Evolutionary conservation across 2,329 filamentous ascomycete genomes (phyloP).

Genomic region (Malbranchea zuffiana): DNA sequence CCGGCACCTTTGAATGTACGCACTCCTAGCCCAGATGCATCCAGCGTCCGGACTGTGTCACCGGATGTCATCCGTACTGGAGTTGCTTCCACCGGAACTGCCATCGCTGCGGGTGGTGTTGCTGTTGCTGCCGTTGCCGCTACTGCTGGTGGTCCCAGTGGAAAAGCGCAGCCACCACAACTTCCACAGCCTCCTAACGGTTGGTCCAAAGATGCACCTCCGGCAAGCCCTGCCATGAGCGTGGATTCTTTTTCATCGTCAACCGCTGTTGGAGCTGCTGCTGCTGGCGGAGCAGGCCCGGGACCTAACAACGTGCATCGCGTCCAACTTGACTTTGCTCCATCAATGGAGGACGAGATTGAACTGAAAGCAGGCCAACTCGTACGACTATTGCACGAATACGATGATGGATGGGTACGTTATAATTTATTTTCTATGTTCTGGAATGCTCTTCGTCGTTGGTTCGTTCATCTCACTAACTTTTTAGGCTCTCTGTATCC

Average conservation of each 20-base stretch:
- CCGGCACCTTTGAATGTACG: conserved; percentile 11
- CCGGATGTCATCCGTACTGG: conserved; percentile 31
- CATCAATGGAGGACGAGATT: conserved; percentile 86
- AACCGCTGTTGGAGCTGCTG: conserved; percentile 43
- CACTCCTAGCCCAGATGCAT: conserved; percentile 34
- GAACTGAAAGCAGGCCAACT: conserved; percentile 70
- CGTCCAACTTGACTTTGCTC: conserved; percentile 87
- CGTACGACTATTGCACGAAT: conserved; percentile 83
- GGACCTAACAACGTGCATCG: conserved; percentile 66
- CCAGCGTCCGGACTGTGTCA: conserved; percentile 33
- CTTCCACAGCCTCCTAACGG: conserved; percentile 15
- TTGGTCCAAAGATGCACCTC: conserved; percentile 13
- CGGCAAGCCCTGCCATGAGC: conserved; percentile 20
- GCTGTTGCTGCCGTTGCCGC: conserved; percentile 18
- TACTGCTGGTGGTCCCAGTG: conserved; percentile 16
- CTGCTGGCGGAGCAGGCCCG: conserved; percentile 50
- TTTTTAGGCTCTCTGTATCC: conserved; percentile 70
- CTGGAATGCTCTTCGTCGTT: conserved; percentile 12
- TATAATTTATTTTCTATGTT: background rate
- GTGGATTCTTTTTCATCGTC: conserved; percentile 20
- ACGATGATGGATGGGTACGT: conserved; percentile 95
- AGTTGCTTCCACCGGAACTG: conserved; percentile 32
- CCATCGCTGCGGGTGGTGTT: conserved; percentile 31
- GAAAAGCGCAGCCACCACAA: conserved; percentile 17
- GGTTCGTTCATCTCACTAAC: conserved; percentile 30